Evolutionary conservation across 1,284 basidiomycete genomes (phyloP).

Genomic region (Ganoderma resinaceum): DNA sequence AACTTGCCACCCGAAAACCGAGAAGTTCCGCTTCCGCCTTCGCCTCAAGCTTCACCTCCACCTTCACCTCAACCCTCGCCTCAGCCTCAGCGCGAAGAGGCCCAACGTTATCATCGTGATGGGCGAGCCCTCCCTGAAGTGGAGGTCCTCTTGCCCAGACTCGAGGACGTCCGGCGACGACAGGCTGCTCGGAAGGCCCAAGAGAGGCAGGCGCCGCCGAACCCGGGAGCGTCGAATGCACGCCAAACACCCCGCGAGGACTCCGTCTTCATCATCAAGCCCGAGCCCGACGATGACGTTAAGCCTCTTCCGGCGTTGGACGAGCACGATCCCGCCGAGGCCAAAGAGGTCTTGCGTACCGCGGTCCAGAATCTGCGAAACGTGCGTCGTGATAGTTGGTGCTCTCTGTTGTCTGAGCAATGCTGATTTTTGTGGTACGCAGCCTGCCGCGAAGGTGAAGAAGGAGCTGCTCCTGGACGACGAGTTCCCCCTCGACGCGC

Average conservation of each 20-base stretch:
- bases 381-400: background rate
- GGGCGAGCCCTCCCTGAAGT: background rate
- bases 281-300: background rate
- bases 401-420: too few relatives aligned
- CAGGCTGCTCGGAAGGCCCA: background rate
- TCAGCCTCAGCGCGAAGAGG: background rate
- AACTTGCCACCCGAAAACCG: background rate
- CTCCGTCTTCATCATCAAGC: background rate
- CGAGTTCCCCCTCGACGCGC: slow-evolving; percentile 12
- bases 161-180: background rate
- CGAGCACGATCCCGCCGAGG: background rate
- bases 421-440: background rate
- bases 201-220: background rate
- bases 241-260: background rate
- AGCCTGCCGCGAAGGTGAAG: slow-evolving; percentile 24
- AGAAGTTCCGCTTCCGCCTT: background rate
- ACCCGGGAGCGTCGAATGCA: background rate
- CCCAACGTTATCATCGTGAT: background rate
- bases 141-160: slow-evolving; percentile 3
- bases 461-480: slow-evolving; percentile 19
- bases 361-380: slow-evolving; percentile 9
- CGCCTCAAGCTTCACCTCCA: background rate
- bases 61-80: background rate
- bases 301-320: background rate
- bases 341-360: background rate